A percentile compares a stretch with the other conserved stretches of the same genome.
phyloP scores from a whole-genome alignment of 164 flowering plant genomes.

The Cinnamomum micranthum region DNA sequence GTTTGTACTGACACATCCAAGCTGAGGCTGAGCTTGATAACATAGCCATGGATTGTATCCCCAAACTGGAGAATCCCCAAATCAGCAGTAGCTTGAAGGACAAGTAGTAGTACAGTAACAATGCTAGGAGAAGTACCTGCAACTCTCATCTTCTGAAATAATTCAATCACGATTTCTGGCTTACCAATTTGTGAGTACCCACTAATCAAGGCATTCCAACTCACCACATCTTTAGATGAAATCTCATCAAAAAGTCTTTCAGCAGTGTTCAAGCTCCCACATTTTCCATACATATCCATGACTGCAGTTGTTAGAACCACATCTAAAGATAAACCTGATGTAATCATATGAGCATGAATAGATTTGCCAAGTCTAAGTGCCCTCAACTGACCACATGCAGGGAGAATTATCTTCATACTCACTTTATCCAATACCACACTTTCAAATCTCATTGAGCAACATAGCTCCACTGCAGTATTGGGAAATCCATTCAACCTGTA shows the following conservation, averaged over 20 bases:
- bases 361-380: slow-evolving; percentile 14
- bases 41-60: slow-evolving; percentile 11
- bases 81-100: slow-evolving; percentile 20
- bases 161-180: slow-evolving; percentile 10
- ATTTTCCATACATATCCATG: slow-evolving; percentile 48
- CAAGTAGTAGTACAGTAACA: slow-evolving; percentile 13
- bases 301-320: slow-evolving; percentile 7
- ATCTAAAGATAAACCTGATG: slow-evolving; percentile 10
- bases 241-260: slow-evolving; percentile 7
- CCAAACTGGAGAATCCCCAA: slow-evolving; percentile 4
- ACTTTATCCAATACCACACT: slow-evolving; percentile 3
- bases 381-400: slow-evolving; percentile 12
- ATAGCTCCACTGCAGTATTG: slow-evolving; percentile 13
- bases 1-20: slow-evolving; percentile 8
- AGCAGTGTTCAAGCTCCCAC: slow-evolving; percentile 23
- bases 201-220: slow-evolving; percentile 19
- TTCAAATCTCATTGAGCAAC: slow-evolving; percentile 10
- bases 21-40: slow-evolving; percentile 8
- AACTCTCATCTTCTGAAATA: slow-evolving; percentile 7
- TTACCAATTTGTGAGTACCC: slow-evolving; percentile 11
- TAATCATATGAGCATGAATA: slow-evolving; percentile 10
- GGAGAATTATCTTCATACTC: slow-evolving; percentile 9
- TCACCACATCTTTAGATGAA: slow-evolving; percentile 14
- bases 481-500: slow-evolving; percentile 8
- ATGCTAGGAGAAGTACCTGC: slow-evolving; percentile 2